Evolutionary conservation across 495 filamentous ascomycete genomes (phyloP).

Genomic region (Halenospora varia): DNA sequence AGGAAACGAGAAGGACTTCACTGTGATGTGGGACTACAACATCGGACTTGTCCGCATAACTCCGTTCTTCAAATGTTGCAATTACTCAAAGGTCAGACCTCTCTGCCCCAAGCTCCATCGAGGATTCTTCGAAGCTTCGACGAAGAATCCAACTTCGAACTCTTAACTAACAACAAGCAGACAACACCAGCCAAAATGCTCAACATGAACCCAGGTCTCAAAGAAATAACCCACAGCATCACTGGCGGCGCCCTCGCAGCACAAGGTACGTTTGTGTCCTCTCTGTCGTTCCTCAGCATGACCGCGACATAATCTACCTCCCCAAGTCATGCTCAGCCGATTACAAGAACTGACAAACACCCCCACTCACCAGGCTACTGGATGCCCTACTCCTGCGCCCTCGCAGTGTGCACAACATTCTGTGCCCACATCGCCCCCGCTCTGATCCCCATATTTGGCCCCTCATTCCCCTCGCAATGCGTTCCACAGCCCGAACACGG

Average conservation of each 20-base stretch:
- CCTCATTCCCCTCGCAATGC: constrained; percentile 70
- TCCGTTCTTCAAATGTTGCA: constrained; percentile 86
- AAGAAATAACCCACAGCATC: constrained; percentile 86
- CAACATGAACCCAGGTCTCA: constrained; percentile 72
- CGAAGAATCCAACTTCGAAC: too few species aligned
- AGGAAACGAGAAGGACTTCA: constrained; percentile 61
- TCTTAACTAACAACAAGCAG: constrained; percentile 44
- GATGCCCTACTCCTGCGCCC: constrained; percentile 87
- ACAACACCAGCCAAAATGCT: constrained; percentile 83
- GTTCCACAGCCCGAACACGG: constrained; percentile 54
- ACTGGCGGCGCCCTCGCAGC: constrained; percentile 86
- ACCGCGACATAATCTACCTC: too few species aligned
- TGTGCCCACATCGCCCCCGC: constrained; percentile 80
- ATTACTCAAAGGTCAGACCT: constrained; percentile 71
- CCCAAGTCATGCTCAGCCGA: too few species aligned
- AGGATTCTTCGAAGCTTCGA: too few species aligned
- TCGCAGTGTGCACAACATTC: constrained; percentile 80
- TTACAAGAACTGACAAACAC: too few species aligned
- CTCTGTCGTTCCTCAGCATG: too few species aligned
- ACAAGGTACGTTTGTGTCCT: constrained; percentile 59
- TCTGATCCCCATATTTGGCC: constrained; percentile 84
- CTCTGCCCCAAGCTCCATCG: neutral
- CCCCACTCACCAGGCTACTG: constrained; percentile 96
- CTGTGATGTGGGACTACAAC: constrained; percentile 95
- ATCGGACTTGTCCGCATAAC: constrained; percentile 93